Percentiles rank a stretch among this genome's conserved stretches.
These are phyloP conservation scores for Cryoendolithus antarcticus DNA, from an alignment of 2,329 filamentous ascomycete genomes.

Conservation along the genomic window DNA sequence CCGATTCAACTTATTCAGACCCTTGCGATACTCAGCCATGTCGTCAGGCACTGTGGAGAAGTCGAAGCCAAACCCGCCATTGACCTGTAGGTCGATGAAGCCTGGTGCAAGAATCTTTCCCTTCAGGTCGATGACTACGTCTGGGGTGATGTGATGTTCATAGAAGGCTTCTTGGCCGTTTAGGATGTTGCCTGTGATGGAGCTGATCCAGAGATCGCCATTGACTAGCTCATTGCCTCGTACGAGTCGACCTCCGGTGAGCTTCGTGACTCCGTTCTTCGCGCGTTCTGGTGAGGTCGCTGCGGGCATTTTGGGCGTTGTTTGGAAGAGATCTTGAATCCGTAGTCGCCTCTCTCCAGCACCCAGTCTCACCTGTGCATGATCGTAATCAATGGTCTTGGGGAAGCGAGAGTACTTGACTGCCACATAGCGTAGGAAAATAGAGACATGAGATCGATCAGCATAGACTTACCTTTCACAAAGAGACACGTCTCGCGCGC, in stretches of 20 bases:
- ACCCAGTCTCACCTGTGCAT: too few species aligned
- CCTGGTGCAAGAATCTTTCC: conserved; percentile 39
- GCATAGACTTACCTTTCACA: too few species aligned
- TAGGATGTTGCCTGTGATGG: background rate
- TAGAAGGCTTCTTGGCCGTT: background rate
- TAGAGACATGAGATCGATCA: too few species aligned
- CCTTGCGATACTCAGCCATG: conserved; percentile 44
- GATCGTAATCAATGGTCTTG: too few species aligned
- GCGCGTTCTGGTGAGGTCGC: conserved; percentile 26
- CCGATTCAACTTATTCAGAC: conserved; percentile 52
- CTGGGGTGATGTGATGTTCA: conserved; percentile 7
- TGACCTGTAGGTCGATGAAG: conserved; percentile 76
- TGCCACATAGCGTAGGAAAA: too few species aligned
- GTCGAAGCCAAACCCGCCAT: conserved; percentile 81
- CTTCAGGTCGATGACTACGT: conserved; percentile 6
- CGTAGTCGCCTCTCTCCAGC: too few species aligned
- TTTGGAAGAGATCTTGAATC: too few species aligned
- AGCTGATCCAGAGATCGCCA: conserved; percentile 1
- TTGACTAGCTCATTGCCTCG: background rate
- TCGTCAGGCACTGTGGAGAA: conserved; percentile 55
- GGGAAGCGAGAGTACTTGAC: too few species aligned
- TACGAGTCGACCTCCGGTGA: conserved; percentile 53
- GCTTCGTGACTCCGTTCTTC: conserved; percentile 45
- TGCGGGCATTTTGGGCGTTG: conserved; percentile 25
- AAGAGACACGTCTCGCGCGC: too few species aligned